Conservation (phyloP, 2,329 filamentous ascomycete species). For the Fusarium temperatum region DNA sequence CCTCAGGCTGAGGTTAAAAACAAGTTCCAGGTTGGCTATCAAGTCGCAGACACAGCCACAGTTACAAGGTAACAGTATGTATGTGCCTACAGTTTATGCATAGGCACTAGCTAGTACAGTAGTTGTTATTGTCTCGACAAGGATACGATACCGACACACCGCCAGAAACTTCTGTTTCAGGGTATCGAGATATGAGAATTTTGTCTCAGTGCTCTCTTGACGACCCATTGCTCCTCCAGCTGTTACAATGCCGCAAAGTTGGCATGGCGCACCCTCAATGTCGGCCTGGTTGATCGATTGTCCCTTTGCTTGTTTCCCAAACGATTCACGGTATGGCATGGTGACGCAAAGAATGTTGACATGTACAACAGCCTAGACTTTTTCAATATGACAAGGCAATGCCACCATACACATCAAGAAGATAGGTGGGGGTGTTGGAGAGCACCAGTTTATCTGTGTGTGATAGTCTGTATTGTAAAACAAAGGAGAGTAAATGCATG, state of each 20-base stretch:
- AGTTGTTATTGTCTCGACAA: constrained; percentile 6
- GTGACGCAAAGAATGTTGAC: background rate
- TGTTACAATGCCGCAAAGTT: background rate
- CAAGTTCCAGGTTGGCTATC: background rate
- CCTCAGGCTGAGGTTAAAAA: background rate
- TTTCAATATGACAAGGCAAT: background rate
- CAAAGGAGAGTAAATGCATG: background rate
- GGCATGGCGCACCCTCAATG: background rate
- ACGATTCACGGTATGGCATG: background rate
- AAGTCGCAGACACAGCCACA: background rate
- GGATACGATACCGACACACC: constrained; percentile 26
- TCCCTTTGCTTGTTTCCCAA: background rate
- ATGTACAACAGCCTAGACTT: background rate
- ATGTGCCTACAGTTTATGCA: background rate
- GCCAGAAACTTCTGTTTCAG: constrained; percentile 35
- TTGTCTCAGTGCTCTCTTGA: background rate
- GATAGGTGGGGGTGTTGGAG: background rate
- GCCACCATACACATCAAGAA: background rate
- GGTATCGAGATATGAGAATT: constrained; percentile 23
- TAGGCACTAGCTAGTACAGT: background rate
- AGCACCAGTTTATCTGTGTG: background rate
- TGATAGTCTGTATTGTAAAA: background rate
- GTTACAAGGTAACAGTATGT: constrained; percentile 15
- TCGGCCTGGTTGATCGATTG: background rate
- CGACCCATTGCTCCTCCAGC: background rate